Conservation (phyloP, 805 yeast genomes). For the Wickerhamiella alocasiicola region DNA sequence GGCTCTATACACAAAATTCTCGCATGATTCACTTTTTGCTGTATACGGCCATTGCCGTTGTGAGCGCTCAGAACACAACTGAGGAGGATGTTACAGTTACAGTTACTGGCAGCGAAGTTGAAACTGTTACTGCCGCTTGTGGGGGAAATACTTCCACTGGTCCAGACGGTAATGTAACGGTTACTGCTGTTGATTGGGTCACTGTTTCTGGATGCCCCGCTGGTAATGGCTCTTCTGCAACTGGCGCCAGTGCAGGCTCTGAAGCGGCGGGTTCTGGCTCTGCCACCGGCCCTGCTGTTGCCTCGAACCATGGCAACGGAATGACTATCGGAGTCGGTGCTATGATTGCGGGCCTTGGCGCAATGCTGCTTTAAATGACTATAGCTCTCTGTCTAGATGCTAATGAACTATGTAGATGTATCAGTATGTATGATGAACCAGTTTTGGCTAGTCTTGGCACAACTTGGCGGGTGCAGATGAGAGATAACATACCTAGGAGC, state of each 20-base stretch:
- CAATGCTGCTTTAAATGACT: not conserved
- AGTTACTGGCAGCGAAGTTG: not conserved
- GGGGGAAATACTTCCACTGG: not conserved
- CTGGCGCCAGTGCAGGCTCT: not conserved
- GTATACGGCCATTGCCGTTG: not conserved
- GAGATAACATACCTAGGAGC: too few species aligned
- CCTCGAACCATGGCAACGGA: not conserved
- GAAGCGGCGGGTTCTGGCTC: not conserved
- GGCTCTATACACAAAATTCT: too few species aligned
- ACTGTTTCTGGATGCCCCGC: slow-evolving; percentile 2
- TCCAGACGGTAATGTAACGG: slow-evolving; percentile 1
- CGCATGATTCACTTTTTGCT: too few species aligned
- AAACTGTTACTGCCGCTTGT: slow-evolving; percentile 1
- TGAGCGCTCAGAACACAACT: slow-evolving; percentile 4
- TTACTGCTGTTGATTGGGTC: slow-evolving; percentile 1
- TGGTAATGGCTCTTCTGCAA: not conserved
- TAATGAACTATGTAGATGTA: too few species aligned
- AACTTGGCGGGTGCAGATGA: too few species aligned
- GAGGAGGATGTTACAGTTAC: slow-evolving; percentile 12
- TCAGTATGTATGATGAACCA: too few species aligned
- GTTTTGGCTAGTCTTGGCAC: too few species aligned
- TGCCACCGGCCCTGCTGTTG: not conserved
- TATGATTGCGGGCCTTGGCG: not conserved
- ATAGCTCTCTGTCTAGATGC: too few species aligned
- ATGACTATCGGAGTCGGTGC: not conserved